These are phyloP conservation scores for Mortierella sp. DNA, from an alignment of 371 early-diverging fungal genomes.

Conservation along the genomic window DNA sequence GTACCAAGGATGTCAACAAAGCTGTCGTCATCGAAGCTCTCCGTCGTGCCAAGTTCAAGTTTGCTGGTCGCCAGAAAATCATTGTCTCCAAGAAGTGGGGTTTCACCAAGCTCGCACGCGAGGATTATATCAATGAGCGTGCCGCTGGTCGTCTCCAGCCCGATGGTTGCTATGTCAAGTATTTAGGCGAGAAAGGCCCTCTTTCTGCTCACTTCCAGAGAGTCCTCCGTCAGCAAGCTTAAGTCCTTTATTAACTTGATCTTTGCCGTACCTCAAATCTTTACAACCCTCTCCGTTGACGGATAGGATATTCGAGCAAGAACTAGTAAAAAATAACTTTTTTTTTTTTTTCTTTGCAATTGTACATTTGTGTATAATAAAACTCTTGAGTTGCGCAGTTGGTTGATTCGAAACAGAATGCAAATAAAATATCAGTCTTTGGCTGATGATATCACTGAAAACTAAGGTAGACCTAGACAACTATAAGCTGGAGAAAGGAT, in stretches of 20 bases:
- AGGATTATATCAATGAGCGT: constrained; percentile 90
- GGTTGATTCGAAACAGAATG: no score
- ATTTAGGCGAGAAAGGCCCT: constrained; percentile 91
- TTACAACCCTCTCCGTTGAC: not conserved
- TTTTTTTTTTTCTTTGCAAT: constrained; percentile 4
- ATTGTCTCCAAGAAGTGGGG: constrained; percentile 99
- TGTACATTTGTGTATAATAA: constrained; percentile 8
- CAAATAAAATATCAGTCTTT: no score
- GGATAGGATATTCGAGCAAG: not conserved
- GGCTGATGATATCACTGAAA: no score
- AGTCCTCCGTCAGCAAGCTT: constrained; percentile 34
- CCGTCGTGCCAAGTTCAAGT: constrained; percentile 99
- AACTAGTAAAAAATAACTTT: not conserved
- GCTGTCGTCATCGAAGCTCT: constrained; percentile 97
- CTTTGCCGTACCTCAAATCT: not conserved
- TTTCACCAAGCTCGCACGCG: constrained; percentile 98
- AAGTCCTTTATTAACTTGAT: not conserved
- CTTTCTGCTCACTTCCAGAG: constrained; percentile 76
- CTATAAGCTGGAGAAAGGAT: no score
- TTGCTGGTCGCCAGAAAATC: constrained; percentile 99
- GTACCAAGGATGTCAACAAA: constrained; percentile 97
- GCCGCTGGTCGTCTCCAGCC: constrained; percentile 87
- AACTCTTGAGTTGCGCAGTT: not conserved
- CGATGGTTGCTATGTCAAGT: constrained; percentile 98
- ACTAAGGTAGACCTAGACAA: no score